Percentiles rank a stretch among this genome's conserved stretches.
Evolutionary conservation across 192 early-diverging fungal species (phyloP).

Genomic region (Coemansia sp.): DNA sequence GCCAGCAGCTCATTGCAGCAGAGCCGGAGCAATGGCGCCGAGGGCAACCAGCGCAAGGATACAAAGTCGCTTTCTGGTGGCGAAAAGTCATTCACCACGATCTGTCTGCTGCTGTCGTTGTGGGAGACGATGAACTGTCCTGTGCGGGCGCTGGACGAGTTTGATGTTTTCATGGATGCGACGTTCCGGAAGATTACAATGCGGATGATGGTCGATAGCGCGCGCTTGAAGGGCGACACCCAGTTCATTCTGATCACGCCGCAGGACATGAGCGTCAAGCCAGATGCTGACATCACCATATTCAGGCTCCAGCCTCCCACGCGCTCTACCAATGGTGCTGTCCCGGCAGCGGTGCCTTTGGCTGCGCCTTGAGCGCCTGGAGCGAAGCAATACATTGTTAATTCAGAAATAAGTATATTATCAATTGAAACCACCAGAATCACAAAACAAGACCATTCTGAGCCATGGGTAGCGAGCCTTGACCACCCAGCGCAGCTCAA

Average conservation of each 20-base stretch:
- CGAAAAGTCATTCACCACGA: constrained; percentile 95
- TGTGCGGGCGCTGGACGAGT: constrained; percentile 96
- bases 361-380: background rate
- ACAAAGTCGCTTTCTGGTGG: constrained; percentile 93
- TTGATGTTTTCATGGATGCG: constrained; percentile 99
- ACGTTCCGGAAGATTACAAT: constrained; percentile 91
- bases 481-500: no score
- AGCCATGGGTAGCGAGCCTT: no score
- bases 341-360: background rate
- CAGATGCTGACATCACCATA: constrained; percentile 53
- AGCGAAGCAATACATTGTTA: no score
- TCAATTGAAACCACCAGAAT: no score
- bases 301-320: constrained; percentile 59
- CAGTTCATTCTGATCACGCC: constrained; percentile 99
- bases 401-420: no score
- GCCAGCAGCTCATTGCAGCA: constrained; percentile 13
- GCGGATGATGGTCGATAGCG: constrained; percentile 86
- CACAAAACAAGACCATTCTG: no score
- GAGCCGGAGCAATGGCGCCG: constrained; percentile 9
- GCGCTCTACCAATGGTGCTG: constrained; percentile 14
- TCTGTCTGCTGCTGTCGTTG: constrained; percentile 89
- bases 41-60: constrained; percentile 66
- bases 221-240: constrained; percentile 64
- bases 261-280: constrained; percentile 78
- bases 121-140: constrained; percentile 94